Conservation (phyloP, 2,329 filamentous ascomycete genomes). For the Metarhizium album region DNA sequence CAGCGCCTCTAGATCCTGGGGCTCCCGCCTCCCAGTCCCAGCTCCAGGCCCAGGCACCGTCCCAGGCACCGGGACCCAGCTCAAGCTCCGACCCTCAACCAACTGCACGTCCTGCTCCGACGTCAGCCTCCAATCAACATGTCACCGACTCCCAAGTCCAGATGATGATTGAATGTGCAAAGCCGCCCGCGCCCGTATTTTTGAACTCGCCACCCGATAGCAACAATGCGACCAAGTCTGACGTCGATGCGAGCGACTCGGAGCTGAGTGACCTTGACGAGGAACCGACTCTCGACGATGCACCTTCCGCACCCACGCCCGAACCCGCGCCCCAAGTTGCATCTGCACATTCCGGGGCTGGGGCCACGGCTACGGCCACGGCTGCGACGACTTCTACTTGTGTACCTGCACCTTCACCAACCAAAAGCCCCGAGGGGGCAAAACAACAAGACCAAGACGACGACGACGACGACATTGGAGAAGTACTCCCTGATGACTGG, state of each 20-base stretch:
- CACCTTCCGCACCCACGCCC: conserved; percentile 11
- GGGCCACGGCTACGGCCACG: conserved; percentile 11
- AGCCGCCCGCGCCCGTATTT: conserved; percentile 30
- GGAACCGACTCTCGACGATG: conserved; percentile 31
- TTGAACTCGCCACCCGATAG: conserved; percentile 55
- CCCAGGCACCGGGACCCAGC: conserved; percentile 16
- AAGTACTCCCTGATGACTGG: conserved; percentile 77
- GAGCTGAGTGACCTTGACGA: conserved; percentile 57
- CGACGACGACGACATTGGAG: conserved; percentile 56
- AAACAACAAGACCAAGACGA: too few species aligned
- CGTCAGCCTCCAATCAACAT: conserved; percentile 14
- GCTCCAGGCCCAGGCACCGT: too few species aligned
- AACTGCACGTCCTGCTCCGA: conserved; percentile 5
- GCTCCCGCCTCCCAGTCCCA: background rate
- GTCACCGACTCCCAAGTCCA: conserved; percentile 17
- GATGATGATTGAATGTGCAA: conserved; percentile 26
- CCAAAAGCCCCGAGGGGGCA: conserved; percentile 13
- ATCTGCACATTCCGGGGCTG: conserved; percentile 16
- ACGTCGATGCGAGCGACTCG: conserved; percentile 50
- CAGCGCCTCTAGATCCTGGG: conserved; percentile 22
- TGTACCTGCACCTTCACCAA: conserved; percentile 15
- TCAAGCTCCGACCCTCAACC: conserved; percentile 17
- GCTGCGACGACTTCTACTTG: too few species aligned
- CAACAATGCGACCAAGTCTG: conserved; percentile 48
- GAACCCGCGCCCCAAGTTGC: background rate